A percentile compares a stretch with the other conserved stretches of the same genome.
phyloP scores from a whole-genome alignment of 352 stramenopile genomes.

The Phytophthora cryptogea region DNA sequence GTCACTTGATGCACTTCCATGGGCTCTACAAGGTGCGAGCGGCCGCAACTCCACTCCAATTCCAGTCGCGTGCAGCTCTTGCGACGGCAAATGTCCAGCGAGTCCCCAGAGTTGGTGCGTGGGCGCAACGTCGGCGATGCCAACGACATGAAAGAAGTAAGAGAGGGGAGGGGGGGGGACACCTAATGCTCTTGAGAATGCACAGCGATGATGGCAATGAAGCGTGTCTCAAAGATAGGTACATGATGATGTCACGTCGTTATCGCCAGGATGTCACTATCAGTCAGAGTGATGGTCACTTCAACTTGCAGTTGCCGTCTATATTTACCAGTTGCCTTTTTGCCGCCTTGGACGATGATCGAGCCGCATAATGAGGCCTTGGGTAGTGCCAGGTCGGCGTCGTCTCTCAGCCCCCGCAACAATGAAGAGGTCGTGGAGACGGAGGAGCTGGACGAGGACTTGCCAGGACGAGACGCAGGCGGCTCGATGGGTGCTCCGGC shows the following conservation, averaged over 20 bases:
- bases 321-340: conserved; percentile 6
- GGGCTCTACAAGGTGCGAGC: conserved; percentile 19
- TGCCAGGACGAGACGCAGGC: too few relatives aligned
- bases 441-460: background rate
- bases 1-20: conserved; percentile 40
- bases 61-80: conserved; percentile 38
- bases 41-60: conserved; percentile 38
- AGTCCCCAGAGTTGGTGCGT: background rate
- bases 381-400: background rate
- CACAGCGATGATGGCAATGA: conserved; percentile 5
- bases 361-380: conserved; percentile 13
- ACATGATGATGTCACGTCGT: background rate
- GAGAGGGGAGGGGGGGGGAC: background rate
- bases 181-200: background rate
- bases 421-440: conserved; percentile 21
- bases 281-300: conserved; percentile 30
- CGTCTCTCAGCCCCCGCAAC: conserved; percentile 12
- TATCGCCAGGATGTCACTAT: conserved; percentile 10
- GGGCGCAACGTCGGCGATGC: background rate
- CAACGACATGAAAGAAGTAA: conserved; percentile 15
- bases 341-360: conserved; percentile 4
- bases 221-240: conserved; percentile 1
- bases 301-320: conserved; percentile 25
- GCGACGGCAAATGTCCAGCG: conserved; percentile 28
- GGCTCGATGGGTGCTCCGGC: conserved; percentile 22